Percentiles rank a stretch among this genome's conserved stretches.
These are phyloP conservation scores for Entophlyctis helioformis DNA, from an alignment of 192 early-diverging fungal species.

Conservation along the genomic window DNA sequence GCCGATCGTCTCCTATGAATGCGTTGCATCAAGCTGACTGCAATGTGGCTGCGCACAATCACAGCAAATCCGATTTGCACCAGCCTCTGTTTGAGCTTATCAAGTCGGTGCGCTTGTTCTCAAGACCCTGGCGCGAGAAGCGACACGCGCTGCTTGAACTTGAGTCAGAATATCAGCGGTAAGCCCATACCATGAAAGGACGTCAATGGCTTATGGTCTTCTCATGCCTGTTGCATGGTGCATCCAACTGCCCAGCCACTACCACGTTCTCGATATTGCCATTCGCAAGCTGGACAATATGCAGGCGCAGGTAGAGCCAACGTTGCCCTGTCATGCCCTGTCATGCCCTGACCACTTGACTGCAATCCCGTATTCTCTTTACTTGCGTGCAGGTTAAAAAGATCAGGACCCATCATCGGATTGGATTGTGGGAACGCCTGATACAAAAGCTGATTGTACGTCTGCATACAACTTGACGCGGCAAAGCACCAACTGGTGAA, in stretches of 20 bases:
- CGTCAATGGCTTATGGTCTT: not conserved
- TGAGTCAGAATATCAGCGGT: slow-evolving; percentile 38
- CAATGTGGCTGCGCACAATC: too few species aligned
- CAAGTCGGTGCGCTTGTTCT: slow-evolving; percentile 36
- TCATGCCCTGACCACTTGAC: too few species aligned
- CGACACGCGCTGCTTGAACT: slow-evolving; percentile 24
- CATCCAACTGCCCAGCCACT: slow-evolving; percentile 11
- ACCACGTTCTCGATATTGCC: slow-evolving; percentile 34
- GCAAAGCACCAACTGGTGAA: too few species aligned
- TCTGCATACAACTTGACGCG: not conserved
- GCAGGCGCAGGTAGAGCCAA: slow-evolving; percentile 22
- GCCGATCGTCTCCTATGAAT: too few species aligned
- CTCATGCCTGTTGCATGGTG: not conserved
- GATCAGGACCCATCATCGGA: slow-evolving; percentile 21
- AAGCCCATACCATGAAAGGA: too few species aligned
- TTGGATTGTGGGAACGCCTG: slow-evolving; percentile 33
- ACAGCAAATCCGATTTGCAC: slow-evolving; percentile 41
- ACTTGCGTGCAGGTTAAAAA: not conserved
- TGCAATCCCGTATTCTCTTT: too few species aligned
- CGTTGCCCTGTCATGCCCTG: too few species aligned
- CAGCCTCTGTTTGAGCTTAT: slow-evolving; percentile 44
- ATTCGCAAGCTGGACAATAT: slow-evolving; percentile 40
- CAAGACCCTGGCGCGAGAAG: slow-evolving; percentile 32
- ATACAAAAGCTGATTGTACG: slow-evolving; percentile 25
- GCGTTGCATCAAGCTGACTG: too few species aligned